These are phyloP conservation scores for Saururus chinensis DNA, from an alignment of 164 flowering plant species.

Conservation along the genomic window DNA sequence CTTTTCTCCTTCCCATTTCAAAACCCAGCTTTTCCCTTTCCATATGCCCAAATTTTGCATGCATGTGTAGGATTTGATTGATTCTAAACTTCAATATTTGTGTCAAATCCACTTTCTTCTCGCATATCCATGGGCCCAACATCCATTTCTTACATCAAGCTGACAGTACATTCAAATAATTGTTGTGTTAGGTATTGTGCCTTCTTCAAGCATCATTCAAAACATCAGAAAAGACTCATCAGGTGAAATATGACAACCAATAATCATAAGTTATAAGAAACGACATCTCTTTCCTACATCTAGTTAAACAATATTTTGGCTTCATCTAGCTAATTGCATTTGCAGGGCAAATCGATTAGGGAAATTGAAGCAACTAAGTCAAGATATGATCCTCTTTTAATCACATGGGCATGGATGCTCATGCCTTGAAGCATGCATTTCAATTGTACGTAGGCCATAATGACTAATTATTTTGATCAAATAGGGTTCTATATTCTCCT, in stretches of 20 bases:
- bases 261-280: slow-evolving; percentile 32
- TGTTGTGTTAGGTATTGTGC: slow-evolving; percentile 27
- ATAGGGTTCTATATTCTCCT: slow-evolving; percentile 20
- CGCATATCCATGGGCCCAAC: slow-evolving; percentile 34
- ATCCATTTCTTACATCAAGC: slow-evolving; percentile 28
- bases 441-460: slow-evolving; percentile 36
- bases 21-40: slow-evolving; percentile 30
- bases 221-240: slow-evolving; percentile 23
- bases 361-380: slow-evolving; percentile 39
- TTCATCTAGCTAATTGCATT: slow-evolving; percentile 22
- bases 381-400: slow-evolving; percentile 21
- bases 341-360: slow-evolving; percentile 43
- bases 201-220: slow-evolving; percentile 18
- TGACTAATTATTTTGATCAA: slow-evolving; percentile 33
- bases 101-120: slow-evolving; percentile 26
- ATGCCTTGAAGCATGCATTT: slow-evolving; percentile 28
- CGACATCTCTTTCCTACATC: slow-evolving; percentile 20
- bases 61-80: slow-evolving; percentile 36
- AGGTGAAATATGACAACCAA: slow-evolving; percentile 27
- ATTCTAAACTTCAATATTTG: slow-evolving; percentile 31
- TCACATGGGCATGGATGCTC: slow-evolving; percentile 42
- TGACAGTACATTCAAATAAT: slow-evolving; percentile 29
- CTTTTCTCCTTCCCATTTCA: slow-evolving; percentile 23
- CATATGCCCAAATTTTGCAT: slow-evolving; percentile 36
- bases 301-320: slow-evolving; percentile 28